phyloP scores from a whole-genome alignment of 495 filamentous ascomycete species.

The Aspergillus nanangensis region DNA sequence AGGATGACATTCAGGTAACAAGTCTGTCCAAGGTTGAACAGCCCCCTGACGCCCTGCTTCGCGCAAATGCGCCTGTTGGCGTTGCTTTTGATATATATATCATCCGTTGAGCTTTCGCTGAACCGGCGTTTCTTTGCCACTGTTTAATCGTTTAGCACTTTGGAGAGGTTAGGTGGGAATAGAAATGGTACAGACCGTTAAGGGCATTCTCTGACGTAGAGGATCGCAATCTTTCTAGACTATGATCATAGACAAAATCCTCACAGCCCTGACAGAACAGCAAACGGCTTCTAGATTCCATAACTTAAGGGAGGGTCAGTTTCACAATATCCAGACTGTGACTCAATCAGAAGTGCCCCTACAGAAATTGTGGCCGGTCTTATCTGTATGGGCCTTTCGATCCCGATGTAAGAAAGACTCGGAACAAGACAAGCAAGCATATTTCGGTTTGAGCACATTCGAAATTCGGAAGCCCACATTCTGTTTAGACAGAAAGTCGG shows the following conservation, averaged over 20 bases:
- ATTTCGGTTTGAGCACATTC: constrained; percentile 35
- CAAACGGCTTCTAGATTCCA: constrained; percentile 73
- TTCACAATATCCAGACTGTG: neutral
- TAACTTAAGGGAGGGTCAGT: constrained; percentile 51
- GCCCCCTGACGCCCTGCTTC: constrained; percentile 64
- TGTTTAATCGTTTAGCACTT: constrained; percentile 4
- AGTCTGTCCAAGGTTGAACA: constrained; percentile 90
- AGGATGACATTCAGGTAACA: constrained; percentile 93
- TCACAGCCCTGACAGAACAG: constrained; percentile 80
- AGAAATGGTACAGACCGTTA: constrained; percentile 12
- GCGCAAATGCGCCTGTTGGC: constrained; percentile 40
- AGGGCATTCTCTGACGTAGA: constrained; percentile 22
- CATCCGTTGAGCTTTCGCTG: constrained; percentile 29
- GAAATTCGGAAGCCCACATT: constrained; percentile 21
- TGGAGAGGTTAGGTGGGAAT: neutral
- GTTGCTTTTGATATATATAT: constrained; percentile 40
- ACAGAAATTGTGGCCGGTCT: constrained; percentile 43
- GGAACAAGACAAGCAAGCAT: constrained; percentile 37
- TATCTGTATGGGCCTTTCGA: constrained; percentile 34
- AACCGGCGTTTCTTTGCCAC: constrained; percentile 22
- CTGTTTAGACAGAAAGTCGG: constrained; percentile 18
- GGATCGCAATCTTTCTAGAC: constrained; percentile 61
- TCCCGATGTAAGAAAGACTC: constrained; percentile 30
- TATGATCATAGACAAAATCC: constrained; percentile 85
- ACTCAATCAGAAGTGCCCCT: no score